Percentiles rank a stretch among this genome's conserved stretches.
These are phyloP conservation scores for Begonia peltatifolia DNA, from an alignment of 306 rosid genomes.

Conservation along the genomic window DNA sequence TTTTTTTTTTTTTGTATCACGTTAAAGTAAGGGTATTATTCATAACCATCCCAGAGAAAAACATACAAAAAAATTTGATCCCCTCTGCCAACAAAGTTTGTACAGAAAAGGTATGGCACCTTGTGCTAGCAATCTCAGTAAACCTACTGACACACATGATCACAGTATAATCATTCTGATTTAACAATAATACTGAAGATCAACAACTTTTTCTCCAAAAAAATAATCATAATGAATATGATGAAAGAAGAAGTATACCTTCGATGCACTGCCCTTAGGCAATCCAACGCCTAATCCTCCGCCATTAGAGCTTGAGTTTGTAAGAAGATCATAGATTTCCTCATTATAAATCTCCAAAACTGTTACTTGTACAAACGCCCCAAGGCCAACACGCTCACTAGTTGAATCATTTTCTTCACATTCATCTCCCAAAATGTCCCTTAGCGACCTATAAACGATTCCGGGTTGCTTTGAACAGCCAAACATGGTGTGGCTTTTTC, in stretches of 20 bases:
- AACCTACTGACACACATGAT: too few species aligned
- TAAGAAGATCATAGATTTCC: constrained; percentile 81
- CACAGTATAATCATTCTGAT: too few species aligned
- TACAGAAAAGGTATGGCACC: too few species aligned
- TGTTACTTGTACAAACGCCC: constrained; percentile 80
- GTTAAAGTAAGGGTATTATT: too few species aligned
- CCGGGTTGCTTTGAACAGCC: constrained; percentile 84
- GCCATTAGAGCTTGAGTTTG: constrained; percentile 41
- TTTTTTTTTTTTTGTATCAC: too few species aligned
- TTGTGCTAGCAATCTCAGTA: too few species aligned
- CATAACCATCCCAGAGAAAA: too few species aligned
- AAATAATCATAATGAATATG: not conserved
- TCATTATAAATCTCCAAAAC: constrained; percentile 95
- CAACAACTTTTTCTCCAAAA: not conserved
- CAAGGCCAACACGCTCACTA: constrained; percentile 21
- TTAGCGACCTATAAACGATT: constrained; percentile 74
- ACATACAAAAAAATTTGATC: too few species aligned
- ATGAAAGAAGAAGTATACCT: constrained; percentile 29
- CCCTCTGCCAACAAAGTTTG: too few species aligned
- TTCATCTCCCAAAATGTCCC: constrained; percentile 68
- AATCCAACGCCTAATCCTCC: constrained; percentile 78
- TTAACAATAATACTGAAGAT: too few species aligned
- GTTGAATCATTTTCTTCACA: constrained; percentile 21
- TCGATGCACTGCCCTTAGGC: constrained; percentile 71
- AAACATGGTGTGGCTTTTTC: constrained; percentile 95